Base-by-base conservation (phyloP, 108 stramenopile genomes). In the Pelagomonas calceolata region DNA sequence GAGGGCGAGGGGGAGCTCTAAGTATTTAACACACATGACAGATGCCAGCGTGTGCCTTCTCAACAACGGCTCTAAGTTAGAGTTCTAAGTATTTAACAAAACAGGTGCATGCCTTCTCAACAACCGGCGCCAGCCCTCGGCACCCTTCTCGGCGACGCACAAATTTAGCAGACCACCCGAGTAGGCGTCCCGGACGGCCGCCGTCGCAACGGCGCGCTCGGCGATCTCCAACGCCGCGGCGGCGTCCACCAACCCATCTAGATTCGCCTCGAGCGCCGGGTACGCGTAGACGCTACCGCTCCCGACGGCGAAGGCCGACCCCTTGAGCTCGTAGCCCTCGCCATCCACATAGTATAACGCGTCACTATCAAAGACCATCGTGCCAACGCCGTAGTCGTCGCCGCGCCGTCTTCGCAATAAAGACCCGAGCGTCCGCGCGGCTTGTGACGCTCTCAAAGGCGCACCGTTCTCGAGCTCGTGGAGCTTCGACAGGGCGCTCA, bases 211-310 rank as follows among this genome's bases (percentile, higher is more conserved):
- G 65, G 99, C 99, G 46, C 95, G 85, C 87, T 94, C 94, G 46
- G 97, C 99, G 72, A 99, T 84, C 75, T 97, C 99, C 79, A 98
- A 94, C 66, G 97, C 99, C 84, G 98, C 99, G 70, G 95, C 95
- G 26, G 93, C 90, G 12, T 94, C 92, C 9, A 43, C 39, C 9
- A 10, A 10, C 78, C 98, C 75, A 75, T 99, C 97, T 83, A 95
- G 95, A 75, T 89, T 82, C 34, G 85, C 89, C 72, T 99, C 99
- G 65, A 99, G 80, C n/a, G 98, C 90, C 70, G 96, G 96, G 75
- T 98, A 98, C 45, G 99, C 99, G 84, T 94, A 99, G 44, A 94
- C 97, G 12, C 94, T 94, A 21, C 99, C 99, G 73, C 90, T 91
- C 33, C 99, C 99, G 29, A 98, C 99, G 46, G 91, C 92, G 83